These are phyloP conservation scores for Diaporthe citrichinensis DNA, from an alignment of 2,329 filamentous ascomycete species.

Conservation along the genomic window DNA sequence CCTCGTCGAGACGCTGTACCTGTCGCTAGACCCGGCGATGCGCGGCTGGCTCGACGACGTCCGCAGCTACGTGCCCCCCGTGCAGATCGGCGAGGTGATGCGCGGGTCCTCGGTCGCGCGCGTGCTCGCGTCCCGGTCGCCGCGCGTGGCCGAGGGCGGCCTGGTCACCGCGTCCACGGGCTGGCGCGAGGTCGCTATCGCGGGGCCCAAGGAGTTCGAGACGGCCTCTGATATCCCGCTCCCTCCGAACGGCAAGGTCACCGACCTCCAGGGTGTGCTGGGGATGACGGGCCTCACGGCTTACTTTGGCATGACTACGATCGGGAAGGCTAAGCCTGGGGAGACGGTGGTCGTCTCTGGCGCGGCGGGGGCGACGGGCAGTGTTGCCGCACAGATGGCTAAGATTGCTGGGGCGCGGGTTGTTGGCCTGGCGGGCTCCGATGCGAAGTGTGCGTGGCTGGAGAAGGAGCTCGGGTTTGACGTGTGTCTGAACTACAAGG, in stretches of 20 bases:
- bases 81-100: conserved; percentile 73
- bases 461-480: conserved; percentile 74
- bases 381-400: conserved; percentile 76
- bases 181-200: conserved; percentile 71
- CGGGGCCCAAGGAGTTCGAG: conserved; percentile 59
- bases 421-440: conserved; percentile 68
- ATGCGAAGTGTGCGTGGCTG: conserved; percentile 74
- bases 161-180: conserved; percentile 66
- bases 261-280: conserved; percentile 67
- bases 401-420: conserved; percentile 72
- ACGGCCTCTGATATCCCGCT: conserved; percentile 42
- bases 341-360: conserved; percentile 78
- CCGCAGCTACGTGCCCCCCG: conserved; percentile 70
- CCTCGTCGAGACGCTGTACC: conserved; percentile 64
- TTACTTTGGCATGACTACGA: conserved; percentile 76
- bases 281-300: conserved; percentile 76
- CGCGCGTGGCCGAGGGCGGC: conserved; percentile 62
- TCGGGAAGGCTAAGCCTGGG: conserved; percentile 71
- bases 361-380: conserved; percentile 77
- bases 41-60: conserved; percentile 69
- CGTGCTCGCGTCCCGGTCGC: conserved; percentile 62
- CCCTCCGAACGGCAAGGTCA: conserved; percentile 50
- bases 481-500: conserved; percentile 78
- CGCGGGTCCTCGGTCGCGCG: conserved; percentile 68
- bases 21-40: conserved; percentile 76